These are phyloP conservation scores for Linnemannia zychae DNA, from an alignment of 192 early-diverging fungal genomes.

Conservation along the genomic window DNA sequence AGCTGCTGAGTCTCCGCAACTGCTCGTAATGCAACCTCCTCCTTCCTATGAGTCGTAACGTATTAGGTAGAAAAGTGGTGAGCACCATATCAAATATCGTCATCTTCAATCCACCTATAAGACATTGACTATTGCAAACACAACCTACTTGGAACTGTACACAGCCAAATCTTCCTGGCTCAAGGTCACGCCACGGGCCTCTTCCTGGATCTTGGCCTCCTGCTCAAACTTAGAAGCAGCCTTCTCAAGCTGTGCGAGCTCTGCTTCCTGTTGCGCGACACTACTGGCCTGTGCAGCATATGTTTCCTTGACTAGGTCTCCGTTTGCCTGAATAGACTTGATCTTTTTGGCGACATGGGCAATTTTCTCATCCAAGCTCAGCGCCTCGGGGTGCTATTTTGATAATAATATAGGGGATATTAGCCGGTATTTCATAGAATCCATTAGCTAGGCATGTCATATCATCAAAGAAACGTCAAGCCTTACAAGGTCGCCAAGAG, in stretches of 20 bases:
- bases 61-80: background rate
- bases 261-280: slow-evolving; percentile 63
- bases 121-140: background rate
- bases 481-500: slow-evolving; percentile 75
- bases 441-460: background rate
- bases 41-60: slow-evolving; percentile 65
- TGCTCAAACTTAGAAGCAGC: slow-evolving; percentile 68
- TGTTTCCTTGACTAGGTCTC: slow-evolving; percentile 30
- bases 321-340: slow-evolving; percentile 63
- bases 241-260: slow-evolving; percentile 64
- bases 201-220: slow-evolving; percentile 50
- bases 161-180: slow-evolving; percentile 61
- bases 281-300: slow-evolving; percentile 31
- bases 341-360: slow-evolving; percentile 77
- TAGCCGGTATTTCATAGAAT: slow-evolving; percentile 16
- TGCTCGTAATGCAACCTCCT: slow-evolving; percentile 76
- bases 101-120: background rate
- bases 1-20: slow-evolving; percentile 79
- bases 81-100: background rate
- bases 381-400: slow-evolving; percentile 69
- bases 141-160: slow-evolving; percentile 64
- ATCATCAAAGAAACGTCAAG: background rate
- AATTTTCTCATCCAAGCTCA: slow-evolving; percentile 82
- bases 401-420: background rate
- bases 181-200: slow-evolving; percentile 43